These are phyloP conservation scores for Penicillium sp. DNA, from an alignment of 2,329 filamentous ascomycete genomes.

Conservation along the genomic window DNA sequence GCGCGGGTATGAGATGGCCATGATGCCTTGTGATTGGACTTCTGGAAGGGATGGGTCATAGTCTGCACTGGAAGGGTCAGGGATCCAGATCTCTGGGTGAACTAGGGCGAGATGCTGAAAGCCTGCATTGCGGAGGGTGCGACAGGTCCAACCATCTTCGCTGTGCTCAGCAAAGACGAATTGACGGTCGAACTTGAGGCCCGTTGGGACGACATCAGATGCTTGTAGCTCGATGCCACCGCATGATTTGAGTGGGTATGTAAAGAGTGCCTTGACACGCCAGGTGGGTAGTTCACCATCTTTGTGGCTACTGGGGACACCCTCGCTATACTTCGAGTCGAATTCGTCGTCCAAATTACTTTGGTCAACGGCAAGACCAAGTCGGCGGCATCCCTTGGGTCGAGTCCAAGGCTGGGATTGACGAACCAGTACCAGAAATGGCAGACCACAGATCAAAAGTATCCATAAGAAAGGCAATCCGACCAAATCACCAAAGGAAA, in stretches of 20 bases:
- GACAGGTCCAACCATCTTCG: constrained; percentile 36
- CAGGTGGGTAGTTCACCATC: constrained; percentile 39
- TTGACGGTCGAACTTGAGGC: constrained; percentile 72
- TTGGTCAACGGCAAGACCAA: constrained; percentile 43
- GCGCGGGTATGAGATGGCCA: constrained; percentile 47
- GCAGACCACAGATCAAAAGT: background rate
- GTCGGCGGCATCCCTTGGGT: constrained; percentile 48
- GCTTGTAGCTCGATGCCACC: constrained; percentile 64
- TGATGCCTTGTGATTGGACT: constrained; percentile 48
- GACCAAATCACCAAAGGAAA: background rate
- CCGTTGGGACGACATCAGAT: constrained; percentile 59
- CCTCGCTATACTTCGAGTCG: constrained; percentile 45
- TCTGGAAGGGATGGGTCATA: constrained; percentile 44
- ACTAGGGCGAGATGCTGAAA: constrained; percentile 64
- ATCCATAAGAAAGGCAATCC: background rate
- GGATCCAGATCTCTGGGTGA: constrained; percentile 56
- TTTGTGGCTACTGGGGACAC: constrained; percentile 24
- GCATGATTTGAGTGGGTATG: constrained; percentile 82
- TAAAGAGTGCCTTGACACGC: constrained; percentile 62
- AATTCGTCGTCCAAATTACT: constrained; percentile 55
- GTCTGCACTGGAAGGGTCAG: constrained; percentile 41
- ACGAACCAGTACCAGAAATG: background rate
- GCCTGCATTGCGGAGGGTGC: constrained; percentile 41
- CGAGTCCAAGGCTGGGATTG: constrained; percentile 3
- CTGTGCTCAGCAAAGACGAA: constrained; percentile 70